Evolutionary conservation across 2,329 filamentous ascomycete genomes (phyloP).

Genomic region (Colletotrichum agaves): DNA sequence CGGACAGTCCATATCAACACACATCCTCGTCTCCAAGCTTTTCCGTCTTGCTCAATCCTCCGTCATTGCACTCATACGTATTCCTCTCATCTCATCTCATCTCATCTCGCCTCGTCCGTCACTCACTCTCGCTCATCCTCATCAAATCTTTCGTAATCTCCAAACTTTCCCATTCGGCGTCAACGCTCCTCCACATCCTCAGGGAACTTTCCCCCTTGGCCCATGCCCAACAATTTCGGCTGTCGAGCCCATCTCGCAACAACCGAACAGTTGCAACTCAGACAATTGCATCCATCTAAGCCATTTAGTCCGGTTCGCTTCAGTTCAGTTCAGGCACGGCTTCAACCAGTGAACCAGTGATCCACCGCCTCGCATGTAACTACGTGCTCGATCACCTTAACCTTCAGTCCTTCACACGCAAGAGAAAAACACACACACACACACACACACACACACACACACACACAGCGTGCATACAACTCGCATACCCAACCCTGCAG

Average conservation of each 20-base stretch:
- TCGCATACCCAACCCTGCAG: slow-evolving; percentile 13
- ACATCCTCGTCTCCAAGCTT: slow-evolving; percentile 22
- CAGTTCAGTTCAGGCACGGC: not conserved
- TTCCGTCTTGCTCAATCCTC: not conserved
- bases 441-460: slow-evolving; percentile 15
- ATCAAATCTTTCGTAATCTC: slow-evolving; percentile 2
- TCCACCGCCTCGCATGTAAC: slow-evolving; percentile 22
- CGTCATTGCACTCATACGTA: not conserved
- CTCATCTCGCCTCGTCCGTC: slow-evolving; percentile 15
- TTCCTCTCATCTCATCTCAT: not conserved
- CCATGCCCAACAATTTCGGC: slow-evolving; percentile 4
- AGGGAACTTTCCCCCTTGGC: not conserved
- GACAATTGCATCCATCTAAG: not conserved
- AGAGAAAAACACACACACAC: not conserved
- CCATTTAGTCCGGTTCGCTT: too few relatives aligned
- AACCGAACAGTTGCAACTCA: slow-evolving; percentile 6
- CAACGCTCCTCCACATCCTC: slow-evolving; percentile 25
- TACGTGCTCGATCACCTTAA: not conserved
- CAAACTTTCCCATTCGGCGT: slow-evolving; percentile 23
- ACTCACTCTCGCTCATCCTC: not conserved
- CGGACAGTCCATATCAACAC: slow-evolving; percentile 24
- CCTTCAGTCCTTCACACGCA: not conserved
- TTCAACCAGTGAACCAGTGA: not conserved
- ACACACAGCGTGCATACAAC: slow-evolving; percentile 16
- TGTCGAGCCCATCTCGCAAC: slow-evolving; percentile 11